Conservation (phyloP, 768 basidiomycete genomes). For the Termitomyces sp. region DNA sequence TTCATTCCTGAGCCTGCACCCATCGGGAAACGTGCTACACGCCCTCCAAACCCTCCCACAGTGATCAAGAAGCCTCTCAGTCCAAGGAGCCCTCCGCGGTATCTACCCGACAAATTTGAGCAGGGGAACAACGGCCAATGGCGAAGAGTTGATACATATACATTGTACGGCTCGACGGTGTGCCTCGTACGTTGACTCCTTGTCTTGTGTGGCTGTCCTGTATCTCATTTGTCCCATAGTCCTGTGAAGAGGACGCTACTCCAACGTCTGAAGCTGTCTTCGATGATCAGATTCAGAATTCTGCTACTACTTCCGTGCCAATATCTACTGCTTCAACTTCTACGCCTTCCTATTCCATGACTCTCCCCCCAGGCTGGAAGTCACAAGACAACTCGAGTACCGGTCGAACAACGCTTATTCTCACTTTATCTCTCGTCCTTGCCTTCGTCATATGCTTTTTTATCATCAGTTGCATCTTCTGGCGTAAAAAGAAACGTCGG, state of each 20-base stretch:
- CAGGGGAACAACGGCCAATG: conserved; percentile 53
- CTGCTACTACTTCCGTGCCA: conserved; percentile 15
- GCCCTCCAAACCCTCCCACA: conserved; percentile 7
- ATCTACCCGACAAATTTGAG: conserved; percentile 54
- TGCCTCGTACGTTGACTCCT: conserved; percentile 44
- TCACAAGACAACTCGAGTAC: conserved; percentile 13
- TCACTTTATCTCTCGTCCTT: conserved; percentile 60
- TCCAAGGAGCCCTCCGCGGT: conserved; percentile 12
- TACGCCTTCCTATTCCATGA: conserved; percentile 26
- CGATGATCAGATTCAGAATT: conserved; percentile 30
- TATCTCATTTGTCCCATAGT: conserved; percentile 10
- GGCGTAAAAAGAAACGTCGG: conserved; percentile 43
- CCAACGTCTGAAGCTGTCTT: conserved; percentile 22
- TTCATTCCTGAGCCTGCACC: conserved; percentile 22
- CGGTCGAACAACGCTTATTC: conserved; percentile 41
- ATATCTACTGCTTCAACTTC: conserved; percentile 14
- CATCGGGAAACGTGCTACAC: conserved; percentile 3
- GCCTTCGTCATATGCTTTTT: conserved; percentile 58
- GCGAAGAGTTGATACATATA: conserved; percentile 52
- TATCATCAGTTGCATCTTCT: conserved; percentile 60
- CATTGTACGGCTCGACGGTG: conserved; percentile 69
- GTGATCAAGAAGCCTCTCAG: conserved; percentile 6
- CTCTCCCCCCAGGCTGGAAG: conserved; percentile 58
- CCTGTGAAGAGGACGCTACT: conserved; percentile 20
- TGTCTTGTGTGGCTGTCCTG: neutral